Conservation (phyloP, 2,329 filamentous ascomycete species). For the Penicillium janthinellum region DNA sequence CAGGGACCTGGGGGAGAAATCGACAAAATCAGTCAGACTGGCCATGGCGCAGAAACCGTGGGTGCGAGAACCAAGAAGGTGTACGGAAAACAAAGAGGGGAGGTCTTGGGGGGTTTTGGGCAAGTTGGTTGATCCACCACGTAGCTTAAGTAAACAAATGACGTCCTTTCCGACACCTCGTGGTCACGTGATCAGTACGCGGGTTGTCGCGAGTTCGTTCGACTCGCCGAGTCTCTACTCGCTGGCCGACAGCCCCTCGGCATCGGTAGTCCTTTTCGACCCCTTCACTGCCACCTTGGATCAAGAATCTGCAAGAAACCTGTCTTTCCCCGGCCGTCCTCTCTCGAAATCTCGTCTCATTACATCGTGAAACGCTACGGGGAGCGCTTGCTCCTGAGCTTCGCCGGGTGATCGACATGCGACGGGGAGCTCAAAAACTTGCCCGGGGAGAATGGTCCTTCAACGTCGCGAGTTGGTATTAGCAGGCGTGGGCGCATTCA, state of each 20-base stretch:
- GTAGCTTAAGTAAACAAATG: constrained; percentile 32
- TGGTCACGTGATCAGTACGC: constrained; percentile 25
- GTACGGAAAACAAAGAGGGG: constrained; percentile 6
- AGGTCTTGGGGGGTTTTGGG: background rate
- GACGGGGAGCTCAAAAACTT: constrained; percentile 47
- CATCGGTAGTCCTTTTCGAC: background rate
- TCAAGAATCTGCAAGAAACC: background rate
- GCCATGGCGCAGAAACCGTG: constrained; percentile 31
- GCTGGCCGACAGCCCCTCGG: constrained; percentile 1
- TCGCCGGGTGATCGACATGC: constrained; percentile 35
- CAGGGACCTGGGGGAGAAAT: constrained; percentile 68
- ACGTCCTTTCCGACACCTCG: constrained; percentile 17
- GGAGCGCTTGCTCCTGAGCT: constrained; percentile 20
- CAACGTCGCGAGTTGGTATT: constrained; percentile 47
- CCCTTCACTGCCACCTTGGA: background rate
- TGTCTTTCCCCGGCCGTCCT: background rate
- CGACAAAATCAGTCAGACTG: constrained; percentile 50
- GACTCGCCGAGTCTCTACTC: constrained; percentile 6
- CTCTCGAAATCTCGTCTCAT: constrained; percentile 1
- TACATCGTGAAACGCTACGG: constrained; percentile 11
- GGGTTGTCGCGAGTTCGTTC: constrained; percentile 8
- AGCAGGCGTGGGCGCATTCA: constrained; percentile 53
- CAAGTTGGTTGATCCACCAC: constrained; percentile 9
- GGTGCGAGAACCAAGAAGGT: constrained; percentile 5
- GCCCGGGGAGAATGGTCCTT: constrained; percentile 50